Percentiles rank a stretch among this genome's conserved stretches.
phyloP scores from a whole-genome alignment of 176 grass and related monocot genomes.

The Musa acuminata region DNA sequence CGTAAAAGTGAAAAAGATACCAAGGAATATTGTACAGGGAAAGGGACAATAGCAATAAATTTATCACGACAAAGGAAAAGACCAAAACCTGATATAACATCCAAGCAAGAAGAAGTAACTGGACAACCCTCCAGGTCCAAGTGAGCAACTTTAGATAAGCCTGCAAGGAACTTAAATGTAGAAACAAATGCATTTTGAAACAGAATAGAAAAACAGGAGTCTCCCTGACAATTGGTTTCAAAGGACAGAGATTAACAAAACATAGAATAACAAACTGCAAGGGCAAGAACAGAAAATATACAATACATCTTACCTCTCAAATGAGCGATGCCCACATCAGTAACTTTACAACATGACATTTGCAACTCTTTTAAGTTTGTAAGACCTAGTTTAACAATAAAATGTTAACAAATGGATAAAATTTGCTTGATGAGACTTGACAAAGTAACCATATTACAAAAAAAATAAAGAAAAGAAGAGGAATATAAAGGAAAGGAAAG shows the following conservation, averaged over 20 bases:
- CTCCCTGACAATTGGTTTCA: background rate
- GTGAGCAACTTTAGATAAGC: constrained; percentile 57
- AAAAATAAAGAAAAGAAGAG: background rate
- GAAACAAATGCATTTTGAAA: background rate
- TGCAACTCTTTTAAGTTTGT: constrained; percentile 69
- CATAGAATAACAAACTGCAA: constrained; percentile 24
- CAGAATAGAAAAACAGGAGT: constrained; percentile 5
- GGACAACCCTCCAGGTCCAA: constrained; percentile 76
- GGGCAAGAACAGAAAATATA: constrained; percentile 8
- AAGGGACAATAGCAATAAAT: background rate
- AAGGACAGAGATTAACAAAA: background rate
- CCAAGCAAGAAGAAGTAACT: constrained; percentile 77
- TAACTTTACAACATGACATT: constrained; percentile 75
- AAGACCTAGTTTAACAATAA: constrained; percentile 38
- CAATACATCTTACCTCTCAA: constrained; percentile 51
- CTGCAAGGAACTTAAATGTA: constrained; percentile 26
- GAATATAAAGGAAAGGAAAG: background rate
- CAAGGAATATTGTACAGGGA: background rate
- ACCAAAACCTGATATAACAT: constrained; percentile 74
- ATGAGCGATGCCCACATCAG: constrained; percentile 65
- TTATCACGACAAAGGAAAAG: constrained; percentile 13
- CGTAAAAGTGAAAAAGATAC: background rate
- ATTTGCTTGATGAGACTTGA: background rate
- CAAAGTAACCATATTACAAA: background rate
- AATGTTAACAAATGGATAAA: no score